Conservation (phyloP, 2,329 filamentous ascomycete species). For the Exophiala oligosperma region DNA sequence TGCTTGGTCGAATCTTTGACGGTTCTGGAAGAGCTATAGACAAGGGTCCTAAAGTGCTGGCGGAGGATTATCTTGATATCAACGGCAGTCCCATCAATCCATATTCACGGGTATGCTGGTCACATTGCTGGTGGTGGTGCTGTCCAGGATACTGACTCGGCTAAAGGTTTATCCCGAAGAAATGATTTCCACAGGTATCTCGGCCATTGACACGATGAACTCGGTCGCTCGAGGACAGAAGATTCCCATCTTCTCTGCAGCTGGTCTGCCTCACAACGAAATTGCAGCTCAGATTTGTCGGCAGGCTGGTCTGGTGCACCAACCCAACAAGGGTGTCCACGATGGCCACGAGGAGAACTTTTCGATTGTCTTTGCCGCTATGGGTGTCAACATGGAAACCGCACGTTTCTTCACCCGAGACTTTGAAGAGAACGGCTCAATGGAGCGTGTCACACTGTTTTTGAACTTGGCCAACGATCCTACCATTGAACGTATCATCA, state of each 20-base stretch:
- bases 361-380: slow-evolving; percentile 98
- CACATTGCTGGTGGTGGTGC: not conserved
- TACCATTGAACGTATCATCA: slow-evolving; percentile 99
- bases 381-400: slow-evolving; percentile 99
- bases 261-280: slow-evolving; percentile 98
- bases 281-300: slow-evolving; percentile 98
- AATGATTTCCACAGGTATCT: slow-evolving; percentile 99
- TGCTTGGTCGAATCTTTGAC: slow-evolving; percentile 98
- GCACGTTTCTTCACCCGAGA: slow-evolving; percentile 97
- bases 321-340: slow-evolving; percentile 91
- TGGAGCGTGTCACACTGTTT: slow-evolving; percentile 97
- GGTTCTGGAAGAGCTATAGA: slow-evolving; percentile 97
- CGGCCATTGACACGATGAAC: slow-evolving; percentile 98
- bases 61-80: slow-evolving; percentile 98
- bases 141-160: slow-evolving; percentile 15
- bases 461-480: slow-evolving; percentile 98
- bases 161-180: slow-evolving; percentile 95
- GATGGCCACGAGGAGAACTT: slow-evolving; percentile 99
- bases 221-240: slow-evolving; percentile 98
- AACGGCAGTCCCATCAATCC: slow-evolving; percentile 99
- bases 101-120: slow-evolving; percentile 76
- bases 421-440: slow-evolving; percentile 98
- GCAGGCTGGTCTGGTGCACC: slow-evolving; percentile 89
- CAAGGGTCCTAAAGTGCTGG: slow-evolving; percentile 96
- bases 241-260: slow-evolving; percentile 98